These are phyloP conservation scores for Spergularia azorica DNA, from an alignment of 179 eudicot genomes.

Conservation along the genomic window DNA sequence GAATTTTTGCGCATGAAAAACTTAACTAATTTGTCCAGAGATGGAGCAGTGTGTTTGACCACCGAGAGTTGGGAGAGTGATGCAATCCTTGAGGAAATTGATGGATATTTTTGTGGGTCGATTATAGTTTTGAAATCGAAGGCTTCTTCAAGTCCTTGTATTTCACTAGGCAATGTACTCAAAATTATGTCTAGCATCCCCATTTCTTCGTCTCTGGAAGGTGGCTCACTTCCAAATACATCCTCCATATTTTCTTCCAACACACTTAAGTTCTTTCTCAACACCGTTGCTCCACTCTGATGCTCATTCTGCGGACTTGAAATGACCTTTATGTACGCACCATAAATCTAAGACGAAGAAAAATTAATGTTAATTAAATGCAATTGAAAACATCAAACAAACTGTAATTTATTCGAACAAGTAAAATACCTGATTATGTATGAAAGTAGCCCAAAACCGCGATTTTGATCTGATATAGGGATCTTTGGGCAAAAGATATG, in stretches of 20 bases:
- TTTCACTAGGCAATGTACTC: not conserved
- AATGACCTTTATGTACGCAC: slow-evolving; percentile 2
- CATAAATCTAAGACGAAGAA: not conserved
- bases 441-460: slow-evolving; percentile 6
- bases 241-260: slow-evolving; percentile 4
- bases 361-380: not conserved
- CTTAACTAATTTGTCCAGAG: slow-evolving; percentile 6
- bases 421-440: not conserved
- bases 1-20: not conserved
- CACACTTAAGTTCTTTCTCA: not conserved
- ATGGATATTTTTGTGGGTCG: not conserved
- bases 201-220: not conserved
- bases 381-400: not conserved
- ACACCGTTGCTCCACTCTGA: not conserved
- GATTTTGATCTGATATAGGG: not conserved
- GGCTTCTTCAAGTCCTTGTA: slow-evolving; percentile 17
- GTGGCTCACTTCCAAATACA: not conserved
- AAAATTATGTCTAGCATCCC: slow-evolving; percentile 6
- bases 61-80: not conserved
- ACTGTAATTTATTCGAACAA: not conserved
- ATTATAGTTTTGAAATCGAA: not conserved
- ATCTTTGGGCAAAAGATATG: not conserved
- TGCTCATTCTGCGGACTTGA: not conserved
- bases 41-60: slow-evolving; percentile 3
- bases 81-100: not conserved